phyloP scores from a whole-genome alignment of 2,329 filamentous ascomycete species.

The Xylariales sp. region DNA sequence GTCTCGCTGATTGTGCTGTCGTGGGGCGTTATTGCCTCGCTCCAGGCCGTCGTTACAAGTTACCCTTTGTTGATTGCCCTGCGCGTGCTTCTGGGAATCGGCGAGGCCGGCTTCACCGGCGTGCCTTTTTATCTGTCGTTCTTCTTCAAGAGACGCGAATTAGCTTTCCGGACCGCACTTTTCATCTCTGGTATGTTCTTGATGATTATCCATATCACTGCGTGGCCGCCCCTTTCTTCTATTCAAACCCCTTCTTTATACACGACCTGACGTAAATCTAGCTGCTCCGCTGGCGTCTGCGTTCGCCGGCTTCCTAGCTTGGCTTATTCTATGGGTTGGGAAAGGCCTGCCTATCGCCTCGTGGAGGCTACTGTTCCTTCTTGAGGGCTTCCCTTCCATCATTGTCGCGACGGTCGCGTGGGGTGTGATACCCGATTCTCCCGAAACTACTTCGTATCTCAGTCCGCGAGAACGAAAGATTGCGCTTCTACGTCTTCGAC shows the following conservation, averaged over 20 bases:
- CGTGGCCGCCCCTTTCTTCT: background rate
- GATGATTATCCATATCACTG: background rate
- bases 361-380: slow-evolving; percentile 86
- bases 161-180: slow-evolving; percentile 86
- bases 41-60: slow-evolving; percentile 74
- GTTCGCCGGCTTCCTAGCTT: slow-evolving; percentile 83
- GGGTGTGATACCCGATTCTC: slow-evolving; percentile 80
- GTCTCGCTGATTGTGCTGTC: slow-evolving; percentile 70
- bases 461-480: slow-evolving; percentile 74
- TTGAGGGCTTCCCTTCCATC: slow-evolving; percentile 88
- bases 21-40: slow-evolving; percentile 83
- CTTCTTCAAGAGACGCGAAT: slow-evolving; percentile 74
- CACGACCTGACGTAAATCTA: slow-evolving; percentile 55
- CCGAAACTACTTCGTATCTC: slow-evolving; percentile 72
- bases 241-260: background rate
- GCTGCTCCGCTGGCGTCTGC: slow-evolving; percentile 85
- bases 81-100: slow-evolving; percentile 68
- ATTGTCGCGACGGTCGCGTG: slow-evolving; percentile 79
- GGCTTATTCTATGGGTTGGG: slow-evolving; percentile 78
- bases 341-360: slow-evolving; percentile 75
- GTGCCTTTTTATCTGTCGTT: slow-evolving; percentile 73
- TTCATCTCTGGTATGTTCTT: slow-evolving; percentile 76
- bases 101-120: slow-evolving; percentile 73
- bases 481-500: slow-evolving; percentile 74
- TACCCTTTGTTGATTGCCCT: slow-evolving; percentile 69